Conservation (phyloP, 306 rosid genomes). For the Corylus heterophylla region DNA sequence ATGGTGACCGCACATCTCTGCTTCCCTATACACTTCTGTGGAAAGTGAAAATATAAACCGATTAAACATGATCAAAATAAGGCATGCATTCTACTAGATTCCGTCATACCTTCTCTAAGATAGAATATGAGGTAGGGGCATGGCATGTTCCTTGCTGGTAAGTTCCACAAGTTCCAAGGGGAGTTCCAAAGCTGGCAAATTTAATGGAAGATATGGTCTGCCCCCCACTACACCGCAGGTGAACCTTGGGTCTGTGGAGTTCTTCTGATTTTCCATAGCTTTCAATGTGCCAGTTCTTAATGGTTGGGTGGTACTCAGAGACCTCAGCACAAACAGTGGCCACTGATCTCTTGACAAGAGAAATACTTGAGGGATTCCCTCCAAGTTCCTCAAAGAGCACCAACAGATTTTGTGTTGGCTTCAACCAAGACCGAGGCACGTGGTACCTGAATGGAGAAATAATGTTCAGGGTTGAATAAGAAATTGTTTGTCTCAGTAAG, state of each 20-base stretch:
- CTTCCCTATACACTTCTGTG: conserved; percentile 87
- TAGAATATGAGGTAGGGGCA: conserved; percentile 65
- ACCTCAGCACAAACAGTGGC: conserved; percentile 84
- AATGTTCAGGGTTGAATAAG: conserved; percentile 12
- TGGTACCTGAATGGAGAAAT: conserved; percentile 77
- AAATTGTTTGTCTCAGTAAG: conserved; percentile 15
- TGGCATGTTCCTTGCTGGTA: conserved; percentile 92
- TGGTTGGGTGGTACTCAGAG: conserved; percentile 82
- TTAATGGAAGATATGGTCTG: conserved; percentile 82
- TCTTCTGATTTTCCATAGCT: conserved; percentile 77
- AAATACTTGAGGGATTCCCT: conserved; percentile 81
- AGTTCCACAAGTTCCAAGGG: conserved; percentile 88
- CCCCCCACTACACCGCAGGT: conserved; percentile 75
- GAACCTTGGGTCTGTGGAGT: conserved; percentile 84
- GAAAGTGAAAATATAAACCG: conserved; percentile 19
- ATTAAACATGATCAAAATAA: conserved; percentile 14
- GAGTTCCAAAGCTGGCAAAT: conserved; percentile 98
- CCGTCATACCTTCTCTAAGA: conserved; percentile 66
- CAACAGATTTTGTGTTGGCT: conserved; percentile 74
- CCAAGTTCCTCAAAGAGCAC: conserved; percentile 97
- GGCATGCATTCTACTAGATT: background rate
- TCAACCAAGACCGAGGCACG: conserved; percentile 93
- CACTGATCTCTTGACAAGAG: conserved; percentile 82
- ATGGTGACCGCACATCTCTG: conserved; percentile 77
- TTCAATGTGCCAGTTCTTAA: conserved; percentile 94